Base-by-base conservation (phyloP, 1,139 yeast species). In the Debaryomycetaceae sp. region DNA sequence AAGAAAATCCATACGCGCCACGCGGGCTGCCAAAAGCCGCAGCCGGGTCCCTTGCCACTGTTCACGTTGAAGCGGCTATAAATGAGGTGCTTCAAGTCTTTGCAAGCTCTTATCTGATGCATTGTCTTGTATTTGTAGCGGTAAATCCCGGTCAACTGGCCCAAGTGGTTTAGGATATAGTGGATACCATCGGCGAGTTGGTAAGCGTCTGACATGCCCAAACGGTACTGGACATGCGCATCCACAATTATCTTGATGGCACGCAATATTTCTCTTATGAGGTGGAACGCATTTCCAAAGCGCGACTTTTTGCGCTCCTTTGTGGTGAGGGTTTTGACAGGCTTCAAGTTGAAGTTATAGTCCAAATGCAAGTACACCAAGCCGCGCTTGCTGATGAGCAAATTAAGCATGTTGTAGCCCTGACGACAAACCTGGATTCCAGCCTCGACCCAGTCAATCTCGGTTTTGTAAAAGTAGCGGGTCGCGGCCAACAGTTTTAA, bases 21-120 rank as follows among this genome's bases (percentile, higher is more conserved):
- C 2, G 95, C 82, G 1, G 98, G 98, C 47, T 90, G 98, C 99
- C 99, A 92, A 51, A 90, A 83, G 2, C 99, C 99, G 58, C 94
- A 83, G 0, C 99, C 99, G 1, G 98, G 98, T 2, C 99, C 99
- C 49, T 90, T 90, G 1, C 97, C 97, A 24, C 92, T 81, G 23
- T 70, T 67, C 22, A 58, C 57, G 47, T 92, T 90, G 57, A 92
- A 90, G 32, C 78, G 67, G 37, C 82, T 68, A 47, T 90, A 90
- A 2, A 90, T 79, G 10, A 87, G 76, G 50, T 92, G 98, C 52
- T 92, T 90, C 44, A 90, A 60, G 53, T 92, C 98, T 49, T 90
- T 90, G 50, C 97, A 87, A 2, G 94, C 90, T 29, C 97, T 71
- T 25, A 92, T 87, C 52, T 92, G 99, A 48, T 87, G 97, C 99